Evolutionary conservation across 164 flowering plant species (phyloP), one percentile per base, ranked within the genome.

Genomic region (Hamamelis virginiana): DNA sequence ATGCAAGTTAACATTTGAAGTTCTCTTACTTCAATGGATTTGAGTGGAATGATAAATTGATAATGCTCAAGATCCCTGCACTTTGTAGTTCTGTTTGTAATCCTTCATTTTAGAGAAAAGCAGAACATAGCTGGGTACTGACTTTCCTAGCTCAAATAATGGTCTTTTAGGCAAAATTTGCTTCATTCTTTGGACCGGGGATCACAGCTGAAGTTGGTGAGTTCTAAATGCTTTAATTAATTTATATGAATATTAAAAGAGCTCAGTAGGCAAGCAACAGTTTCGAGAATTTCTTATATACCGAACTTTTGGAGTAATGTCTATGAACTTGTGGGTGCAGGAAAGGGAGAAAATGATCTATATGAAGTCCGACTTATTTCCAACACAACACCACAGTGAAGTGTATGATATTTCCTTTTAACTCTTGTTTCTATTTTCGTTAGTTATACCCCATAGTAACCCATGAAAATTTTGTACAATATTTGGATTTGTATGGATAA

Each of bases 141-240:
- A 62, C 23, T 38, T 59, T 51, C 51, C 41, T 16, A 27, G 4
- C 52, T 19, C 5, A 48, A 9, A 50, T 43, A 1, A 45, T 57
- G 21, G 26, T 58, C 50, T 70, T 69, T 14, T 56, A 95, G 98
- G 97, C 89, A 51, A 95, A 95, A 74, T 89, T 95, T 74, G 64
- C 97, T 60, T 91, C 98, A 48, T 95, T 95, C 85, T 92, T 95
- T 76, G 98, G 97, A 70, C 97, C 98, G 21, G 96, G 95, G 55
- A 87, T 92, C 70, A 80, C 87, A 47, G 97, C 97, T 50, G 94
- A 91, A 84, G 72, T 92, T 27, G 92, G 97, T 95, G 71, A 88
- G 92, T 79, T 67, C 45, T 53, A 19, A 46, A n/a, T 14, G 1
- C 41, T 46, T 55, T 63, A 22, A 33, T 27, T 62, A 18, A n/a